Base-by-base conservation (phyloP, 176 grass and related monocot species). In the Microstegium vimineum region DNA sequence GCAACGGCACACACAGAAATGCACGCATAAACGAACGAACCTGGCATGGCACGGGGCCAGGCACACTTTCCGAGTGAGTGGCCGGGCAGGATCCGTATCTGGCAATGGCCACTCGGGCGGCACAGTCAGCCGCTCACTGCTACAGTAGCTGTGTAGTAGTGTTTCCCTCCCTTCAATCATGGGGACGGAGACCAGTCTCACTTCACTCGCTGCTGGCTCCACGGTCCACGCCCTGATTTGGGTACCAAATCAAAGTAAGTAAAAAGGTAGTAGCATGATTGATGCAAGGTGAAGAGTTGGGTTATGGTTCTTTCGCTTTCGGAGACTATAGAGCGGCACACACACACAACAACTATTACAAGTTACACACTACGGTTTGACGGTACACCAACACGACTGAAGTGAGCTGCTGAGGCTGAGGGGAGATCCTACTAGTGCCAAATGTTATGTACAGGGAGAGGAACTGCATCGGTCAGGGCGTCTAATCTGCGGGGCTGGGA, bases 401-500 rank as follows among this genome's bases (percentile, higher is more conserved):
- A 63, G 60, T 62, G 4, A 30, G 12, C 1, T n/a, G n/a, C n/a
- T n/a, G n/a, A n/a, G n/a, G n/a, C n/a, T 28, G 23, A 69, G 5
- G 11, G 16, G 18, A 57, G 34, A 18, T 85, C 71, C 78, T 86
- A 67, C 25, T 86, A 60, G 26, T n/a, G n/a, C n/a, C 31, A 66
- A 69, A 90, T 26, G 56, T 25, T 60, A 63, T 86, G 69, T 86
- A 86, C 88, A 90, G 18, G 30, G 5, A n/a, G n/a, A 54, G 14
- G 25, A 0, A 22, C 9, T 61, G 46, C 32, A 73, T 60, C 34
- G n/a, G 88, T 86, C 83, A 90, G 83, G 6, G 66, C 25, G 28
- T 83, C 79, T 79, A 90, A 79, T 74, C 54, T 71, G n/a, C n/a
- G 20, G 30, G 66, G 56, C 10, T 5, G 22, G 4, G 16, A 38